These are phyloP conservation scores for Daldinia loculata DNA, from an alignment of 495 filamentous ascomycete species.

Conservation along the genomic window DNA sequence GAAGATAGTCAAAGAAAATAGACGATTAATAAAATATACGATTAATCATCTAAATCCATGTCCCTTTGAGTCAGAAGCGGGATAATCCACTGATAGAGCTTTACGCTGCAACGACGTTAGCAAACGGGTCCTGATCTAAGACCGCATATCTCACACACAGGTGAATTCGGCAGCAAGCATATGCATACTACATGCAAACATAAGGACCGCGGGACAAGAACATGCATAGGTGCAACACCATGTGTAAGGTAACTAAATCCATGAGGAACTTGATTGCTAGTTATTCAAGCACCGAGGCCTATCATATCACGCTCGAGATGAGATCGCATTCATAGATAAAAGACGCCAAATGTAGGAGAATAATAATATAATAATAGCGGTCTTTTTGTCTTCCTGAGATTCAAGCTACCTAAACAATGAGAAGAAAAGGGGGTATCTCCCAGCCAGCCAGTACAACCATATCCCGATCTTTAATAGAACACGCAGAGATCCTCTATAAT, in stretches of 20 bases:
- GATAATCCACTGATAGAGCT: not conserved
- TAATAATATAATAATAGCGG: slow-evolving; percentile 21
- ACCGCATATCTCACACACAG: slow-evolving; percentile 12
- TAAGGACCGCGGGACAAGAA: not conserved
- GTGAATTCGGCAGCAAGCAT: slow-evolving; percentile 17
- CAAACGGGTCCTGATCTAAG: slow-evolving; percentile 6
- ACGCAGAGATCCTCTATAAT: slow-evolving; percentile 42
- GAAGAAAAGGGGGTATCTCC: slow-evolving; percentile 47
- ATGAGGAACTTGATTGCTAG: not conserved
- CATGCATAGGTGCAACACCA: not conserved
- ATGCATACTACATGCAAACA: slow-evolving; percentile 22
- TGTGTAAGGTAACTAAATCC: not conserved
- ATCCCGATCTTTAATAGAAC: slow-evolving; percentile 35
- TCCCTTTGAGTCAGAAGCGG: not conserved
- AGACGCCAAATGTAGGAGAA: not conserved
- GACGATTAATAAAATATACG: not conserved
- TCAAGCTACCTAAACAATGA: slow-evolving; percentile 28
- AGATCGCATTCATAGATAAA: slow-evolving; percentile 4
- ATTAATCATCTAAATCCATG: not conserved
- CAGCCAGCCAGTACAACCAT: slow-evolving; percentile 47
- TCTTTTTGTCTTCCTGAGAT: slow-evolving; percentile 39
- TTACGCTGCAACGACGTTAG: not conserved
- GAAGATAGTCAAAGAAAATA: not conserved
- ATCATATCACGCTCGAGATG: not conserved
- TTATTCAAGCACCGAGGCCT: not conserved